Conservation (phyloP, 1,284 basidiomycete genomes). For the Golubevia sp. region DNA sequence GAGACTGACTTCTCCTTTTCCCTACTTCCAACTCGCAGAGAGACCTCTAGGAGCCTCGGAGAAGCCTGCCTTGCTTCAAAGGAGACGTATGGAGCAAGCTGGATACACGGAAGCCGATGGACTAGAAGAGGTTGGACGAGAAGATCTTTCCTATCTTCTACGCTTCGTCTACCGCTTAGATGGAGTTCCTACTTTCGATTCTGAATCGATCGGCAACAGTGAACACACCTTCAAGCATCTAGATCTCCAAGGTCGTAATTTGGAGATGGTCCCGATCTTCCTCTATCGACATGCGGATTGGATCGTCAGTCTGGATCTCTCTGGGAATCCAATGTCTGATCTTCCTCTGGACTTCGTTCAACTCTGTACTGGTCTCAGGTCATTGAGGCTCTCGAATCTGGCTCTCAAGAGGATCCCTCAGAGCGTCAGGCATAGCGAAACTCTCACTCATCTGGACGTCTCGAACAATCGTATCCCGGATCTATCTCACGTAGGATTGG, state of each 20-base stretch:
- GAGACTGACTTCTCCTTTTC: background rate
- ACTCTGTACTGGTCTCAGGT: constrained; percentile 79
- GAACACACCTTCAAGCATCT: constrained; percentile 72
- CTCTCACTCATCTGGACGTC: constrained; percentile 68
- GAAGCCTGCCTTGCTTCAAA: constrained; percentile 81
- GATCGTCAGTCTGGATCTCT: constrained; percentile 85
- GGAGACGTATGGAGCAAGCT: constrained; percentile 82
- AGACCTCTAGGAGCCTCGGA: constrained; percentile 69
- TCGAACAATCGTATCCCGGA: constrained; percentile 57
- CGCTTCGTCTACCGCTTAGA: constrained; percentile 76
- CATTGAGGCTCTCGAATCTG: constrained; percentile 88
- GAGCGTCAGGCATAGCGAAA: constrained; percentile 76
- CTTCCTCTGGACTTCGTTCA: constrained; percentile 96
- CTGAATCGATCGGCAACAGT: constrained; percentile 40
- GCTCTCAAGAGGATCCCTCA: constrained; percentile 91
- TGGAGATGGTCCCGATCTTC: constrained; percentile 87
- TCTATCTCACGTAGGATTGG: constrained; percentile 66
- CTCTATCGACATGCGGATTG: constrained; percentile 84
- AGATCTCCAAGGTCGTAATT: constrained; percentile 79
- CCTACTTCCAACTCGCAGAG: constrained; percentile 15
- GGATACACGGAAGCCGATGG: constrained; percentile 85
- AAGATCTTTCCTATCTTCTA: constrained; percentile 83
- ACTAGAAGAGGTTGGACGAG: constrained; percentile 77
- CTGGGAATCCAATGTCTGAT: constrained; percentile 93
- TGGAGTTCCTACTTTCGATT: constrained; percentile 66